Percentiles rank a stretch among this genome's conserved stretches.
Conservation (phyloP, 2,329 filamentous ascomycete species). For the Aspergillus niger region DNA sequence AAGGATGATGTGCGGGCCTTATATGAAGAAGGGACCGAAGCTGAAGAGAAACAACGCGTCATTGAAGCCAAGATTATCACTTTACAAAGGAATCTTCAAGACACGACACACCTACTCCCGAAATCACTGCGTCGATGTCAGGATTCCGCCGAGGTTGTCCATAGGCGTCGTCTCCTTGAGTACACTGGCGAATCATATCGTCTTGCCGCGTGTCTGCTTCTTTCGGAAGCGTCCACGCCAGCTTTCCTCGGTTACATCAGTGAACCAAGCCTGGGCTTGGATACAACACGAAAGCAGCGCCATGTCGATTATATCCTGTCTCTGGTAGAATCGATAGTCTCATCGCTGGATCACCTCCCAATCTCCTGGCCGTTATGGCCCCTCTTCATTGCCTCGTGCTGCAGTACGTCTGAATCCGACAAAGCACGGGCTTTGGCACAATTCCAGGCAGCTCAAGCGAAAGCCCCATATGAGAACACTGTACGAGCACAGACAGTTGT, state of each 20-base stretch:
- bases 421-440: neutral
- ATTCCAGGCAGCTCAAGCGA: neutral
- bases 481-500: conserved; percentile 4
- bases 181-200: conserved; percentile 3
- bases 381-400: conserved; percentile 5
- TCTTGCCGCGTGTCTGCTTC: conserved; percentile 5
- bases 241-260: conserved; percentile 1
- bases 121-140: neutral
- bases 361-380: conserved; percentile 8
- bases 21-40: neutral
- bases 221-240: conserved; percentile 1
- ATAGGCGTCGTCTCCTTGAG: neutral
- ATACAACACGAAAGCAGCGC: neutral
- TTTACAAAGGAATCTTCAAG: neutral
- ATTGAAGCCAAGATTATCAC: neutral
- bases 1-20: neutral
- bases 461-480: conserved; percentile 6
- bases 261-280: neutral
- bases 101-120: neutral
- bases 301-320: neutral
- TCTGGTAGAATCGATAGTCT: neutral
- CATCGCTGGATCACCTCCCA: neutral
- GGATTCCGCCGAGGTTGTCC: neutral
- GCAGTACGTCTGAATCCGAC: neutral
- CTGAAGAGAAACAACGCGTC: neutral